Percentiles rank a stretch among this genome's conserved stretches.
Evolutionary conservation across 2,329 filamentous ascomycete genomes (phyloP).

Genomic region (Sarocladiaceae sp.): DNA sequence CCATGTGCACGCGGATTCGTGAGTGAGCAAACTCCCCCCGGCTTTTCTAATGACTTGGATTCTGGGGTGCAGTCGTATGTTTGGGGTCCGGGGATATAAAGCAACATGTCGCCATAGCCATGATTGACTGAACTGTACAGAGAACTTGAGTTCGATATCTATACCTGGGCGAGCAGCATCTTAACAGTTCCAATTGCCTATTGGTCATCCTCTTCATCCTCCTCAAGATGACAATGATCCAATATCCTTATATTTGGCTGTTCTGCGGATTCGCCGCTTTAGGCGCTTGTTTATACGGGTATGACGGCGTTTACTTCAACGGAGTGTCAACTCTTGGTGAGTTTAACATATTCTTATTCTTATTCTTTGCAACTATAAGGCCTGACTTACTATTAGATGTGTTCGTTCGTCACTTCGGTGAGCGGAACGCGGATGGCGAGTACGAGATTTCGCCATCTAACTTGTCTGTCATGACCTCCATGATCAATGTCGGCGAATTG

Average conservation of each 20-base stretch:
- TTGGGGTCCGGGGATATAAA: not conserved
- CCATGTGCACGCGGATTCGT: not conserved
- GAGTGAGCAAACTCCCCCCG: not conserved
- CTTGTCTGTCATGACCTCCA: constrained; percentile 28
- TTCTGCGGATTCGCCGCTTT: constrained; percentile 31
- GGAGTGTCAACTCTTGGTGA: constrained; percentile 28
- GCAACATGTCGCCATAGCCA: not conserved
- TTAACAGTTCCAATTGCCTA: not conserved
- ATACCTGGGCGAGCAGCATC: no score
- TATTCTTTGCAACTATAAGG: no score
- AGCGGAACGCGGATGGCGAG: constrained; percentile 19
- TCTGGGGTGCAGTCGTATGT: no score
- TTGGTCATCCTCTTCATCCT: constrained; percentile 14
- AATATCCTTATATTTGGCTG: constrained; percentile 26
- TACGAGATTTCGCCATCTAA: constrained; percentile 22
- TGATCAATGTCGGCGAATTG: constrained; percentile 35
- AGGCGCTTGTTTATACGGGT: constrained; percentile 32
- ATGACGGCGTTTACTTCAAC: constrained; percentile 32
- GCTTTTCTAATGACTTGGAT: no score
- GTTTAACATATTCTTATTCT: no score
- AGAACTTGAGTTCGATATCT: no score
- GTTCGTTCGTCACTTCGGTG: constrained; percentile 29
- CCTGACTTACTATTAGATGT: constrained; percentile 19
- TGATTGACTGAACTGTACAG: not conserved
- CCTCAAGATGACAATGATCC: constrained; percentile 17